These are phyloP conservation scores for Polyporus arcularius DNA, from an alignment of 768 basidiomycete genomes.

Conservation along the genomic window DNA sequence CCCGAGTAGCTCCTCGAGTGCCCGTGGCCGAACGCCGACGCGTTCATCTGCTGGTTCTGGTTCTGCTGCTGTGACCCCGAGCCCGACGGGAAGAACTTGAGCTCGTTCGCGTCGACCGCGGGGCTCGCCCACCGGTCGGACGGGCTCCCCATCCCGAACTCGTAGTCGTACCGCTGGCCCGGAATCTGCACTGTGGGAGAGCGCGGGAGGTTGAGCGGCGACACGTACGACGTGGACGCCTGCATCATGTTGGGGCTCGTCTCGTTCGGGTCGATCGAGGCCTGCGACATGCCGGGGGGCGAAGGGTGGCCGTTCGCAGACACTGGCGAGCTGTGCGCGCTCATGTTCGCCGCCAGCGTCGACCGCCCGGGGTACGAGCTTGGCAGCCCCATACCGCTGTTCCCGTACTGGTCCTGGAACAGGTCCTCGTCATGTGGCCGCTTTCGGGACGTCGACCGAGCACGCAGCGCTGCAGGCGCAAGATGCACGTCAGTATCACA, in stretches of 20 bases:
- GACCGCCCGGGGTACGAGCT: constrained; percentile 36
- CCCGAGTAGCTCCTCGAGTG: constrained; percentile 19
- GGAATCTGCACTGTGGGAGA: constrained; percentile 56
- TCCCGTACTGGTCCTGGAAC: constrained; percentile 25
- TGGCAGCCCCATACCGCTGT: constrained; percentile 39
- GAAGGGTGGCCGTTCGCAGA: constrained; percentile 70
- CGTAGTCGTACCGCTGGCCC: constrained; percentile 45
- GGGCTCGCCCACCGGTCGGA: constrained; percentile 26
- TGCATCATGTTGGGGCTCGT: constrained; percentile 55
- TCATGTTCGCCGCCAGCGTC: constrained; percentile 37
- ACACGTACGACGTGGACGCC: constrained; percentile 33
- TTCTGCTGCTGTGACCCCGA: constrained; percentile 3
- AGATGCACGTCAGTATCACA: constrained; percentile 14
- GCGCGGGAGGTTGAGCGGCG: constrained; percentile 38
- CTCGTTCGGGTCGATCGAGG: constrained; percentile 51
- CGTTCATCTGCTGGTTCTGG: neutral
- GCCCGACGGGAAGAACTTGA: constrained; percentile 27
- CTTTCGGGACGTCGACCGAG: constrained; percentile 74
- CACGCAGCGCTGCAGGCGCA: constrained; percentile 56
- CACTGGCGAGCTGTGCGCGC: constrained; percentile 75
- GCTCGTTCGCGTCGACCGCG: constrained; percentile 19
- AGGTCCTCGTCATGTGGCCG: constrained; percentile 71
- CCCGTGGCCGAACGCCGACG: constrained; percentile 11
- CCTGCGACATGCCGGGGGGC: constrained; percentile 46
- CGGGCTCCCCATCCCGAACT: constrained; percentile 43